Percentiles rank a stretch among this genome's conserved stretches.
Evolutionary conservation across 495 filamentous ascomycete genomes (phyloP).

Genomic region (Aspergillus ellipticus): DNA sequence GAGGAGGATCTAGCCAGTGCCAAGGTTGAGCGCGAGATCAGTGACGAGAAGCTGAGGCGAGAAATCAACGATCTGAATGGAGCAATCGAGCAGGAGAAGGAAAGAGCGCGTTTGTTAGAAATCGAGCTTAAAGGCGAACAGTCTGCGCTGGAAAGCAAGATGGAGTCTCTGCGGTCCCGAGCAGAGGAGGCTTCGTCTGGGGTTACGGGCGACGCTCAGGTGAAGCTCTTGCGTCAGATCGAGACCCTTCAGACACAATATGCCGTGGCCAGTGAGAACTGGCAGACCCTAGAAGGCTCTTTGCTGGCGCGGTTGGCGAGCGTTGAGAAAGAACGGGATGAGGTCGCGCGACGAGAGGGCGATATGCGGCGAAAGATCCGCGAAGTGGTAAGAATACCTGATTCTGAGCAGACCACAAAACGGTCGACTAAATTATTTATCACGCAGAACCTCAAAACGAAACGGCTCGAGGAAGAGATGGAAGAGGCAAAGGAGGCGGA

Average conservation of each 20-base stretch:
- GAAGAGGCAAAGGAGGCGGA: conserved; percentile 65
- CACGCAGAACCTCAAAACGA: conserved; percentile 64
- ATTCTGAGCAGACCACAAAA: background rate
- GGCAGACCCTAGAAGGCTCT: conserved; percentile 90
- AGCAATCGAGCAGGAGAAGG: conserved; percentile 69
- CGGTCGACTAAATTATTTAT: conserved; percentile 13
- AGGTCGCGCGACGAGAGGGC: conserved; percentile 73
- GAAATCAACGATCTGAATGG: conserved; percentile 68
- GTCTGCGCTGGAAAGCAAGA: conserved; percentile 74
- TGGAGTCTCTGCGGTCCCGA: conserved; percentile 79
- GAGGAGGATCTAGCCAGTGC: conserved; percentile 67
- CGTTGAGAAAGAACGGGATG: conserved; percentile 87
- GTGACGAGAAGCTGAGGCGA: conserved; percentile 62
- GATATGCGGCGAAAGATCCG: conserved; percentile 83
- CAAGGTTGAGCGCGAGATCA: conserved; percentile 72
- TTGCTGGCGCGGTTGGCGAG: conserved; percentile 67
- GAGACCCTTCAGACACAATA: conserved; percentile 97
- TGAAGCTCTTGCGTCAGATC: conserved; percentile 86
- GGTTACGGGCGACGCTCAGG: conserved; percentile 75
- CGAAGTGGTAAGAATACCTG: conserved; percentile 61
- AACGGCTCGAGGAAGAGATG: conserved; percentile 77
- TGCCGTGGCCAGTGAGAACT: conserved; percentile 90
- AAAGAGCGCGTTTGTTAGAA: conserved; percentile 66
- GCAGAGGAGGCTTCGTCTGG: conserved; percentile 90
- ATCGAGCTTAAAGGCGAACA: conserved; percentile 81